phyloP scores from a whole-genome alignment of 2,329 filamentous ascomycete species.

The Talaromyces sp. region DNA sequence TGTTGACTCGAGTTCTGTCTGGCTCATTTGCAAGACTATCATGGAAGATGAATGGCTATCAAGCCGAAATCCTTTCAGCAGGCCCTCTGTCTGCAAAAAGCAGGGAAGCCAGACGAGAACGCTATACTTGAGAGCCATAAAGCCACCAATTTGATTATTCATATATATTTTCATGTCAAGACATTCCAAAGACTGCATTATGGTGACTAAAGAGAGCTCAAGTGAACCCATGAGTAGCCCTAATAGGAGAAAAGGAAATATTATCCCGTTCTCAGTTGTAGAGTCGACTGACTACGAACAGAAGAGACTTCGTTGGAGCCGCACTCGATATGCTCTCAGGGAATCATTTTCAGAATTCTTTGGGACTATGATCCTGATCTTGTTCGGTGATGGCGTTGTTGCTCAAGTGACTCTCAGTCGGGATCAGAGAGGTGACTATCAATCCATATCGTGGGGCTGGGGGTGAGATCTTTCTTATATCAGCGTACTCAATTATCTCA shows the following conservation, averaged over 20 bases:
- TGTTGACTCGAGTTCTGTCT: background rate
- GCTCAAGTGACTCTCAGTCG: conserved; percentile 64
- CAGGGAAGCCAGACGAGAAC: background rate
- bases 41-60: background rate
- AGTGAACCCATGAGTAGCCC: background rate
- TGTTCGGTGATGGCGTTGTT: conserved; percentile 69
- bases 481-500: background rate
- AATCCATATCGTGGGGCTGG: conserved; percentile 53
- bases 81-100: background rate
- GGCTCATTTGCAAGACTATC: background rate
- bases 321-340: conserved; percentile 50
- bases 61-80: background rate
- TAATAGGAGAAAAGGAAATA: background rate
- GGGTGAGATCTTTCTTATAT: conserved; percentile 32
- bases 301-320: conserved; percentile 50
- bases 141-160: background rate
- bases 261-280: background rate
- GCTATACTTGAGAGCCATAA: background rate
- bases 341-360: conserved; percentile 67
- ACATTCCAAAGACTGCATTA: background rate
- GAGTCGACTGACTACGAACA: background rate
- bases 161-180: background rate
- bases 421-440: conserved; percentile 46
- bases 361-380: conserved; percentile 63
- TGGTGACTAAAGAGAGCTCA: background rate